Base-by-base conservation (phyloP, 257 asterid species). In the Pogostemon cablin region DNA sequence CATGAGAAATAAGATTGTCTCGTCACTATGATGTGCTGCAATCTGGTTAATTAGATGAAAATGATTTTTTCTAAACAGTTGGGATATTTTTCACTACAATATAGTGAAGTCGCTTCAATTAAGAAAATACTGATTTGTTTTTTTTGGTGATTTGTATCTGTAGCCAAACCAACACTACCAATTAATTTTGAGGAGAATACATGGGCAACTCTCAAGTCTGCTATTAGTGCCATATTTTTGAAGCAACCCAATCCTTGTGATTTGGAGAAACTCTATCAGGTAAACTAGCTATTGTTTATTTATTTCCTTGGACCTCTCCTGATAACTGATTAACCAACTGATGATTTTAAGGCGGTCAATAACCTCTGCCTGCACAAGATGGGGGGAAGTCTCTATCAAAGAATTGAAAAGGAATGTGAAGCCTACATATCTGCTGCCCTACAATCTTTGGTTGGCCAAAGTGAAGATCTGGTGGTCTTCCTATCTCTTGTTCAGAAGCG, bases 221-320 rank as follows among this genome's bases (percentile, higher is more conserved):
- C 99, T 52, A 91, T 95, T 47, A 80, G 84, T 75, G 87, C 98
- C 67, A 91, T 93, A 84, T 93, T 93, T 86, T 78, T 91, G 78
- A 95, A 89, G 81, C 99, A 83, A 80, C 96, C 96, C 41, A 85
- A 89, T 86, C 96, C 98, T 3, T 89, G 99, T 77, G 98, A 95
- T 81, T 78, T 79, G 77, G 99, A 95, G 83, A 86, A 85, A 78
- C 96, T 95, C 69, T 95, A 95, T 67, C 99, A 91, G 90, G 98
- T 93, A 61, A 64, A 56, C 72, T 65, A 66, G 40, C 42, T 4
- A 17, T 25, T 60, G 9, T 35, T n/a, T 52, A 48, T 66, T 70
- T 7, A 7, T 62, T 75, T 72, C 32, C 35, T 3, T 48, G n/a
- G 67, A 62, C 41, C 2, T 56, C 43, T 74, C 35, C 20, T 60